Evolutionary conservation across 2,329 filamentous ascomycete genomes (phyloP), one percentile per base, ranked within the genome.

Genomic region (Aspergillus sojae): DNA sequence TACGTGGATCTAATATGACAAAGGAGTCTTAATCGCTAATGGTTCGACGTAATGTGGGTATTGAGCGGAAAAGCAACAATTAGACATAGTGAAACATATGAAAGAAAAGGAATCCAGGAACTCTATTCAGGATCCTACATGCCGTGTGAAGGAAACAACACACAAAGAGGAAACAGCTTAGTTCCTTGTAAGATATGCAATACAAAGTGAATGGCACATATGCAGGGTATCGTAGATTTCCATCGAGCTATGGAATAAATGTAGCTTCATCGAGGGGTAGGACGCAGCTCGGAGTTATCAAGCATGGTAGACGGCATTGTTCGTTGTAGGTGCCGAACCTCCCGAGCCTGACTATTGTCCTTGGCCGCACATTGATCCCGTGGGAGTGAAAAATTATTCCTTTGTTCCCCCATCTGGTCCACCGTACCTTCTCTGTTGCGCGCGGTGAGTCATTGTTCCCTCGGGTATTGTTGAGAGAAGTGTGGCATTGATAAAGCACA

Each of bases 121-220:
- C 50, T 46, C 45, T 53, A 63, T 60, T 48, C 26, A 23, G 58
- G 58, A 45, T 32, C 34, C 57, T 43, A 59, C 39, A 63, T 54
- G 48, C 41, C n/a, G 32, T 36, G 32, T 32, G 39, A 55, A 61
- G 28, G 45, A 23, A 34, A 34, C 10, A 34, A 45, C 30, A 48
- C n/a, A 39, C 36, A 57, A 43, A 58, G n/a, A 23, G 45, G 10
- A 46, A 48, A 21, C 9, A 30, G 30, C 32, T 34, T 39, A 39
- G 32, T 19, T 55, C 52, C 52, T 21, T 36, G 21, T 36, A 32
- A 55, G 14, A 55, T 41, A 28, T 52, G 48, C 48, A 34, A 21
- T 34, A 52, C 48, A 52, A 52, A 52, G 48, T 28, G 28, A 52
- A 52, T 52, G 48, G 34, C 52, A 55, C 21, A 55, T 16, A 39